Evolutionary conservation across 1,284 basidiomycete genomes (phyloP).

Genomic region (Cutaneotrichosporon cavernicola): DNA sequence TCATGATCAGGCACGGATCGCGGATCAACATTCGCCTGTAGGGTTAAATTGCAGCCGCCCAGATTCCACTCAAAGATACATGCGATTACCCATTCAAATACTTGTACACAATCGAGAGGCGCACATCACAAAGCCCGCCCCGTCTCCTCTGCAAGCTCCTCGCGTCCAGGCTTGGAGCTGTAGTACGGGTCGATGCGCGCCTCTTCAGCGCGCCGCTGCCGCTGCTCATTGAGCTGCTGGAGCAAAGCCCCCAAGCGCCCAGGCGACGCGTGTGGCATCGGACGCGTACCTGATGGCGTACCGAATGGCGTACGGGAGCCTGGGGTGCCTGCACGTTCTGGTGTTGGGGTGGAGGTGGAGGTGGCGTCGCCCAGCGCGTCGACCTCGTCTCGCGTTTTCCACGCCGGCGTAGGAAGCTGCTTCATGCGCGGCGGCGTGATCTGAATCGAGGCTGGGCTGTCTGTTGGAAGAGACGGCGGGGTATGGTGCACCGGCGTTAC

Average conservation of each 20-base stretch:
- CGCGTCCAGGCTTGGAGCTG: background rate
- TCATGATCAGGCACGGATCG: background rate
- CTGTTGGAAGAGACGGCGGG: background rate
- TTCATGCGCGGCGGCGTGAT: background rate
- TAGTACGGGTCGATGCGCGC: conserved; percentile 3
- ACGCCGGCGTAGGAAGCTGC: background rate
- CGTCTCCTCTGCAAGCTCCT: background rate
- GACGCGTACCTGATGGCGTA: background rate
- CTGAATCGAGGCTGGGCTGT: background rate
- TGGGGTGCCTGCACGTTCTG: background rate
- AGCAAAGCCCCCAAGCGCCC: background rate
- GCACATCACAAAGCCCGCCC: background rate
- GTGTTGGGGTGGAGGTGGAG: background rate
- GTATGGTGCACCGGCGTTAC: too few species aligned
- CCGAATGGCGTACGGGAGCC: background rate
- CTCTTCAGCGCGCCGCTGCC: conserved; percentile 3
- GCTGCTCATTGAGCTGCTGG: background rate
- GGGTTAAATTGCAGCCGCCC: background rate
- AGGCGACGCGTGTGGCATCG: background rate
- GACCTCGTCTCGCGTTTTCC: conserved; percentile 2
- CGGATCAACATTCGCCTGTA: background rate
- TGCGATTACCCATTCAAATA: background rate
- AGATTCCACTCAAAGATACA: background rate
- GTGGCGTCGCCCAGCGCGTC: background rate
- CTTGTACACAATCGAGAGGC: background rate